Conservation (phyloP, 2,329 filamentous ascomycete genomes). For the Sphaerulina vaccinii region DNA sequence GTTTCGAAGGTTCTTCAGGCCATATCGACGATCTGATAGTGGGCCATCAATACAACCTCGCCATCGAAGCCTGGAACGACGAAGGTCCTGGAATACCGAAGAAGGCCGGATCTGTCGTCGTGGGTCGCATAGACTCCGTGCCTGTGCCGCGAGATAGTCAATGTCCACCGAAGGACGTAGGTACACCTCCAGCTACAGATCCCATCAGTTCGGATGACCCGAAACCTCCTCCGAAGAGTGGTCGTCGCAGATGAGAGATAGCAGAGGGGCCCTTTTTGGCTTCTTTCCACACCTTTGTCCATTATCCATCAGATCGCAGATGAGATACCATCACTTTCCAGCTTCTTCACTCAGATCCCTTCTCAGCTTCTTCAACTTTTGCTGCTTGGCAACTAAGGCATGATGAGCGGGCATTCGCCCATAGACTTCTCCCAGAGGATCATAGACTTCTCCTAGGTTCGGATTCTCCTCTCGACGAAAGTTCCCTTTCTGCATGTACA, state of each 20-base stretch:
- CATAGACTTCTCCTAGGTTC: background rate
- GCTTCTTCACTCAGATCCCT: background rate
- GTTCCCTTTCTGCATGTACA: background rate
- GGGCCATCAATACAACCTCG: constrained; percentile 1
- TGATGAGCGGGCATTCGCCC: background rate
- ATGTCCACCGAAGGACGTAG: background rate
- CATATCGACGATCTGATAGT: background rate
- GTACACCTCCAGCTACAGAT: background rate
- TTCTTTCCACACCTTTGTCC: too few relatives aligned
- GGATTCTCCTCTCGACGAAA: background rate
- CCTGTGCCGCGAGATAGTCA: background rate
- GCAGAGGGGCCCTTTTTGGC: background rate
- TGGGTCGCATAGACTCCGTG: background rate
- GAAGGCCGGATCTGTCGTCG: background rate
- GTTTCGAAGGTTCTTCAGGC: background rate
- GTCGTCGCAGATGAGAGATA: background rate
- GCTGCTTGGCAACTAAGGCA: background rate
- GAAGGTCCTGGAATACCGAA: background rate
- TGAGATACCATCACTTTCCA: too few relatives aligned
- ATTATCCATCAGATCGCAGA: too few relatives aligned
- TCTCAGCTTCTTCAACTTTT: background rate
- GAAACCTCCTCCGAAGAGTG: background rate
- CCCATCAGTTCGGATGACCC: background rate
- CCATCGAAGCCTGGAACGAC: constrained; percentile 8
- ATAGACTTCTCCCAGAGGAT: background rate